Evolutionary conservation across 2,329 filamentous ascomycete species (phyloP).

Genomic region (Paecilomyces fulvus): DNA sequence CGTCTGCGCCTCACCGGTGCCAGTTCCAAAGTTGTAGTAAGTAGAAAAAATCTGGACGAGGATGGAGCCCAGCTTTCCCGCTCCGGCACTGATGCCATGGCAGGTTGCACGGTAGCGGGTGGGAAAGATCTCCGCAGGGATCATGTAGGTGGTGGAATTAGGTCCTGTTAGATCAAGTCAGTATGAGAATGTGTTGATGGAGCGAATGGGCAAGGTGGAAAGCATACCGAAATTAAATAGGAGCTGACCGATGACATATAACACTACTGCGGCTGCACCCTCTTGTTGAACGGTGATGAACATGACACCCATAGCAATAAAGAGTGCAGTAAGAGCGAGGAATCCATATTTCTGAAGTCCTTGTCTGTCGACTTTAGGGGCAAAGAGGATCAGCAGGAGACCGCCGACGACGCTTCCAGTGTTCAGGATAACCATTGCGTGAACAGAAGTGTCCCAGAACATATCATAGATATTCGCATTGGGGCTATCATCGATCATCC

Average conservation of each 20-base stretch:
- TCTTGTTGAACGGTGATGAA: slow-evolving; percentile 32
- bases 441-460: slow-evolving; percentile 31
- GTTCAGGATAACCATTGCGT: slow-evolving; percentile 33
- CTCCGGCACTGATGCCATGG: slow-evolving; percentile 46
- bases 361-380: slow-evolving; percentile 33
- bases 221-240: slow-evolving; percentile 41
- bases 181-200: not conserved
- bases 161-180: slow-evolving; percentile 16
- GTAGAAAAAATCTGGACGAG: slow-evolving; percentile 33
- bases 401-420: slow-evolving; percentile 37
- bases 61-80: slow-evolving; percentile 46
- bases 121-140: slow-evolving; percentile 50
- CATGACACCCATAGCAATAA: slow-evolving; percentile 35
- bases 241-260: slow-evolving; percentile 39
- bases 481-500: slow-evolving; percentile 27
- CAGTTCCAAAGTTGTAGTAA: slow-evolving; percentile 32
- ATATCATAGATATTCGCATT: slow-evolving; percentile 36
- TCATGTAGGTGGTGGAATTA: slow-evolving; percentile 37
- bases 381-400: slow-evolving; percentile 30
- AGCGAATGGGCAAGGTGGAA: not conserved
- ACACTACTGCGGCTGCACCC: slow-evolving; percentile 27
- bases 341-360: slow-evolving; percentile 39
- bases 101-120: slow-evolving; percentile 47
- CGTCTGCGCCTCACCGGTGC: slow-evolving; percentile 21
- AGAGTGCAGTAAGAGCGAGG: slow-evolving; percentile 32